Conservation (phyloP, 352 stramenopile genomes). For the Pythium volutum region DNA sequence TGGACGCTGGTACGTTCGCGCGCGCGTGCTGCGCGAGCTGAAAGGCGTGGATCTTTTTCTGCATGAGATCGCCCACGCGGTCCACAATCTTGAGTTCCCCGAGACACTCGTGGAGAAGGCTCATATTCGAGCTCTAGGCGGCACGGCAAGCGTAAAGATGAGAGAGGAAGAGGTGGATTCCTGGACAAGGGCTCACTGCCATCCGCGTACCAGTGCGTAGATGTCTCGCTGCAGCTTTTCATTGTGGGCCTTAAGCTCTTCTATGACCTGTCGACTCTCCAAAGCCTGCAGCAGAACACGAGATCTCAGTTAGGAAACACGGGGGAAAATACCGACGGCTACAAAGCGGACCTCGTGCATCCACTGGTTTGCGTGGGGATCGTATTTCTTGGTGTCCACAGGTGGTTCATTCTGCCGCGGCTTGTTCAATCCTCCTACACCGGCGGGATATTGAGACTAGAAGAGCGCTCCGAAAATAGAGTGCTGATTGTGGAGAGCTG, state of each 20-base stretch:
- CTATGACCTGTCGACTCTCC: slow-evolving; percentile 46
- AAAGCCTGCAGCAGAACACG: slow-evolving; percentile 31
- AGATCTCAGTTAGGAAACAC: not conserved
- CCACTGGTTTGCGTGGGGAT: slow-evolving; percentile 51
- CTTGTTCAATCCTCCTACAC: slow-evolving; percentile 43
- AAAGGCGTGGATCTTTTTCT: slow-evolving; percentile 52
- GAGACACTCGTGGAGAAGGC: slow-evolving; percentile 59
- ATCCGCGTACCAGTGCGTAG: slow-evolving; percentile 38
- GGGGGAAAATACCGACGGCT: not conserved
- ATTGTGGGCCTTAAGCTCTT: slow-evolving; percentile 52
- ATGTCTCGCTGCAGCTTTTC: slow-evolving; percentile 60
- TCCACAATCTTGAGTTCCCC: slow-evolving; percentile 51
- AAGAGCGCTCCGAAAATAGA: no score
- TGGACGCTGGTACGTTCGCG: slow-evolving; percentile 20
- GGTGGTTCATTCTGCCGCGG: slow-evolving; percentile 26
- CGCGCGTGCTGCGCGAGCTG: slow-evolving; percentile 39
- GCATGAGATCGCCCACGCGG: slow-evolving; percentile 56
- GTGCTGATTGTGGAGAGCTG: no score
- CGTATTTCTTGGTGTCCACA: slow-evolving; percentile 43
- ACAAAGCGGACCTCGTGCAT: slow-evolving; percentile 48
- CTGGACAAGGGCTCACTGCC: no score
- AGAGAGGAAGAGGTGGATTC: not conserved
- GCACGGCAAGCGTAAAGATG: not conserved
- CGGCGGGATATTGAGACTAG: no score
- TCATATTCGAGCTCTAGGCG: slow-evolving; percentile 53